phyloP scores from a whole-genome alignment of 139 green algal species.

The Medakamo hakoo region DNA sequence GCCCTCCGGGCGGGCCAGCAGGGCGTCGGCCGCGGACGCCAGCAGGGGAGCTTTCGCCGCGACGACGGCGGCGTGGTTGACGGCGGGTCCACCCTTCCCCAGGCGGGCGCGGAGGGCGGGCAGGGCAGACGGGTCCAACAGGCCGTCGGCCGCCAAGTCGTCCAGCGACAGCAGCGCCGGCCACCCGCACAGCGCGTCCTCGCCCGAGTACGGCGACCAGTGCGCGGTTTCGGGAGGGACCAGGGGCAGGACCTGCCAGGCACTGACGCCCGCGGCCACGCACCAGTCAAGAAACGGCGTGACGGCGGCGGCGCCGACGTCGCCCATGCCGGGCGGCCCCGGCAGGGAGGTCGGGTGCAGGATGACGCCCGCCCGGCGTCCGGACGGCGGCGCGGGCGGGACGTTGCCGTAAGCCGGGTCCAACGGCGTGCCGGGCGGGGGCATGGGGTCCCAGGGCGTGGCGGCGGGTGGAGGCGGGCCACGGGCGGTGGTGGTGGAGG shows the following conservation, averaged over 20 bases:
- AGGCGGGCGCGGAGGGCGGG: constrained; percentile 11
- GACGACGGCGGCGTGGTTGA: neutral
- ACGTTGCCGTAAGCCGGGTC: neutral
- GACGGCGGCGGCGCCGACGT: constrained; percentile 63
- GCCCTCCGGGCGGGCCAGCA: constrained; percentile 30
- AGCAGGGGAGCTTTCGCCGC: constrained; percentile 50
- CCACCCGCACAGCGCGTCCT: constrained; percentile 86
- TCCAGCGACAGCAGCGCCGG: constrained; percentile 78
- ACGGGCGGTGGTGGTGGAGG: too few species aligned
- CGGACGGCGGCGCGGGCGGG: neutral
- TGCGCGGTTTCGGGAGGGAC: constrained; percentile 81
- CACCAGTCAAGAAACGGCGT: constrained; percentile 81
- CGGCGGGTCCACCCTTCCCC: neutral
- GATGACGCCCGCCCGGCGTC: constrained; percentile 45
- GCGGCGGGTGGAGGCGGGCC: too few species aligned
- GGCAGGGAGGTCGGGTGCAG: constrained; percentile 87
- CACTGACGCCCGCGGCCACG: constrained; percentile 33
- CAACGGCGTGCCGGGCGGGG: neutral
- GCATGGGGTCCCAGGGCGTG: too few species aligned
- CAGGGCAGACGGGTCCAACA: constrained; percentile 48
- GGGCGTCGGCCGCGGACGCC: constrained; percentile 35
- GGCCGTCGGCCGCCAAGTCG: constrained; percentile 58
- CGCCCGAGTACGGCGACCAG: constrained; percentile 85
- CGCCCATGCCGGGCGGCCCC: constrained; percentile 68
- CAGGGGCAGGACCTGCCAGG: constrained; percentile 83